Evolutionary conservation across 1,284 basidiomycete species (phyloP).

Genomic region (Heterobasidion occidentale): DNA sequence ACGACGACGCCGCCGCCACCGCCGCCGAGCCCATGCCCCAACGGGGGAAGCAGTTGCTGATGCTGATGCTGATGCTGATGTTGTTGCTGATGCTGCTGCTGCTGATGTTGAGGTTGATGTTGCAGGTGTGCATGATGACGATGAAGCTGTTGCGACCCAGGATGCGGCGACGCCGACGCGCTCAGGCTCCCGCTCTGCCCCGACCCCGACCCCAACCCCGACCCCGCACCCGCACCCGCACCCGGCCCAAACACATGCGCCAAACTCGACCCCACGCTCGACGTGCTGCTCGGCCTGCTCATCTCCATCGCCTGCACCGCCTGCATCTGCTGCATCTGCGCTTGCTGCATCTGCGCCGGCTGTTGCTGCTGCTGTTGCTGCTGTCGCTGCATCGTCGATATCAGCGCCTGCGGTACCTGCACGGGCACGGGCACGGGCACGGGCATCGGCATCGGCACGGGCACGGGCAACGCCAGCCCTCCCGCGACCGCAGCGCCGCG

Average conservation of each 20-base stretch:
- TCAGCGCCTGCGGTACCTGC: no score
- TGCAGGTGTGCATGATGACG: neutral
- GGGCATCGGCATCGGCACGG: neutral
- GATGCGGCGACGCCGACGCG: neutral
- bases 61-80: neutral
- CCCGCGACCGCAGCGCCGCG: neutral
- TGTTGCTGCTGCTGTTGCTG: no score
- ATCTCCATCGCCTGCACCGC: neutral
- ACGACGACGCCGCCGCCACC: slow-evolving; percentile 8
- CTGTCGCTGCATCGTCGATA: no score
- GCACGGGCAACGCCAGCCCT: neutral
- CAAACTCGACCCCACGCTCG: neutral
- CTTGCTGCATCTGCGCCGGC: neutral
- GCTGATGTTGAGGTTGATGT: neutral
- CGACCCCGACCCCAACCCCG: neutral
- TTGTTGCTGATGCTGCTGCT: neutral
- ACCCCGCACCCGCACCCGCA: neutral
- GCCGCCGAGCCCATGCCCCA: slow-evolving; percentile 14
- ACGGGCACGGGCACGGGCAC: neutral
- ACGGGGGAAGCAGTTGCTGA: neutral
- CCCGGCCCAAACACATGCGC: slow-evolving; percentile 1
- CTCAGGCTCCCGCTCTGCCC: neutral
- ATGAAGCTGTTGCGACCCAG: no score
- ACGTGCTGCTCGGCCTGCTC: neutral
- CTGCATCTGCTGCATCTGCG: slow-evolving; percentile 1